Percentiles rank a stretch among this genome's conserved stretches.
Conservation (phyloP, 192 early-diverging fungal genomes). For the Pilaira anomala region DNA sequence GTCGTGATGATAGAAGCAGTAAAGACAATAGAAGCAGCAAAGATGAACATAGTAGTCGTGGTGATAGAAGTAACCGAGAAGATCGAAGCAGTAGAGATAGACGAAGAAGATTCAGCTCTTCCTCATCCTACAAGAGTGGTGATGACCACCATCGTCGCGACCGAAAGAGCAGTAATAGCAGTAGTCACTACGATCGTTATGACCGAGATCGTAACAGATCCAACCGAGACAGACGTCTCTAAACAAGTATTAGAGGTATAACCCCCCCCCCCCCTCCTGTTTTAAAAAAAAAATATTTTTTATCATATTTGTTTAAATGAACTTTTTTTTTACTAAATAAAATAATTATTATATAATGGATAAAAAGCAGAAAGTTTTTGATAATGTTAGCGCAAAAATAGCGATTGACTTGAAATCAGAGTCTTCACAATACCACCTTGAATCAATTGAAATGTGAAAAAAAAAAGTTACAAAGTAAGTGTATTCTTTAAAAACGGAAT, state of each 20-base stretch:
- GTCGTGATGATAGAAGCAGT: background rate
- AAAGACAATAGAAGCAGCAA: background rate
- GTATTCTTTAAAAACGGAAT: too few relatives aligned
- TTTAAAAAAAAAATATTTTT: too few relatives aligned
- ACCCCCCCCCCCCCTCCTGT: too few relatives aligned
- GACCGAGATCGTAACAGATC: too few relatives aligned
- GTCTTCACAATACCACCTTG: conserved; percentile 11
- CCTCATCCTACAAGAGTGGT: conserved; percentile 33
- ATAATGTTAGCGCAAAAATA: conserved; percentile 9
- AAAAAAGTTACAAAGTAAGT: too few relatives aligned
- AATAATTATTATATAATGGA: background rate
- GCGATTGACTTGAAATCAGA: conserved; percentile 20
- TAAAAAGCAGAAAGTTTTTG: background rate
- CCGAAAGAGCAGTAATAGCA: conserved; percentile 28
- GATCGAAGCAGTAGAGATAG: conserved; percentile 22
- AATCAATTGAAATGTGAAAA: conserved; percentile 17
- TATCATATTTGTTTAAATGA: too few relatives aligned
- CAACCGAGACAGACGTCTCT: too few relatives aligned
- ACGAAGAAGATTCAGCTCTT: conserved; percentile 28
- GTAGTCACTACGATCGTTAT: background rate
- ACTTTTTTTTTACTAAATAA: too few relatives aligned
- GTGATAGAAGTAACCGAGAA: conserved; percentile 24
- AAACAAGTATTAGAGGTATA: too few relatives aligned
- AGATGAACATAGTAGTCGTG: conserved; percentile 17
- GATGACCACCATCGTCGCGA: conserved; percentile 29